These are phyloP conservation scores for Podospora sp. DNA, from an alignment of 495 filamentous ascomycete species.

Conservation along the genomic window DNA sequence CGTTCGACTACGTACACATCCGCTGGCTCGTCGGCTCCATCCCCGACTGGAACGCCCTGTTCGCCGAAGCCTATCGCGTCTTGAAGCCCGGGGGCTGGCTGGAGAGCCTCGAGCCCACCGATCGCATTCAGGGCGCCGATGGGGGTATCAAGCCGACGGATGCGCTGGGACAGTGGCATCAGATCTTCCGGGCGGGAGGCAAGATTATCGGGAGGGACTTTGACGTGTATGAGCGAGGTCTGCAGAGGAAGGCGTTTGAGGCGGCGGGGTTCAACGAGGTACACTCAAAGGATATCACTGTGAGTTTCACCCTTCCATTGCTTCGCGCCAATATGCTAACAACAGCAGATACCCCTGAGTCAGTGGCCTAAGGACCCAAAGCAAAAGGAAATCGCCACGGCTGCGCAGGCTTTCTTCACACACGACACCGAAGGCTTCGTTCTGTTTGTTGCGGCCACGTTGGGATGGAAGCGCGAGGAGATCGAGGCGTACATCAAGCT, in stretches of 20 bases:
- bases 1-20: conserved; percentile 64
- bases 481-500: background rate
- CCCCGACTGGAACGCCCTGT: conserved; percentile 54
- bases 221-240: conserved; percentile 30
- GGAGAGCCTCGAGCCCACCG: conserved; percentile 32
- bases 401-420: background rate
- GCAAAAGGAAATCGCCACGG: background rate
- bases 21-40: conserved; percentile 55
- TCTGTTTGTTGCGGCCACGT: background rate
- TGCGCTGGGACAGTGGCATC: conserved; percentile 27
- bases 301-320: background rate
- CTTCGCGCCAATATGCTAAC: background rate
- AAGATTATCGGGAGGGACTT: conserved; percentile 20
- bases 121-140: conserved; percentile 22
- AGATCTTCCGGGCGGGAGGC: conserved; percentile 24
- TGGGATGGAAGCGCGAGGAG: conserved; percentile 1
- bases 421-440: conserved; percentile 1
- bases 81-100: conserved; percentile 34
- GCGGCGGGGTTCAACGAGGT: conserved; percentile 52
- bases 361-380: background rate
- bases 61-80: conserved; percentile 36
- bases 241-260: conserved; percentile 42
- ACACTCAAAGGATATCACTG: conserved; percentile 17
- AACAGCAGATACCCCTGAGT: background rate
- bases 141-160: conserved; percentile 23